Percentiles rank a stretch among this genome's conserved stretches.
These are phyloP conservation scores for Penicillium digitatum DNA, from an alignment of 2,329 filamentous ascomycete genomes.

Conservation along the genomic window DNA sequence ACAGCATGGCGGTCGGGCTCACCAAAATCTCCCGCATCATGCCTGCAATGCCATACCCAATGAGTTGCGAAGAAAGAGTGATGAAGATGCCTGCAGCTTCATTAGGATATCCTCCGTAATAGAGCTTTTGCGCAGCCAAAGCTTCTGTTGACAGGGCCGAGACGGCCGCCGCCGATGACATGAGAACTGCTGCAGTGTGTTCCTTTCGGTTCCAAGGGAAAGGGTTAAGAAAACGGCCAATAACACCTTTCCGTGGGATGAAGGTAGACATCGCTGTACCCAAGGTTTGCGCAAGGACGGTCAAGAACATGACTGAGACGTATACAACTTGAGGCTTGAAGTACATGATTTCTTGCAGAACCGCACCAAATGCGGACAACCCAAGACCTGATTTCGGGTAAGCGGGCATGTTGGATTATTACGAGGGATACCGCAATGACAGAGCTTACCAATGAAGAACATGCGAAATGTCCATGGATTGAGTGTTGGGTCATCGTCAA, in stretches of 20 bases:
- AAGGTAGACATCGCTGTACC: not conserved
- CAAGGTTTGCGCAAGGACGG: not conserved
- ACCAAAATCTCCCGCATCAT: not conserved
- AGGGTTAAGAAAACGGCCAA: not conserved
- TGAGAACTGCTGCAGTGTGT: not conserved
- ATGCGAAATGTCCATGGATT: not conserved
- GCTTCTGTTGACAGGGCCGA: not conserved
- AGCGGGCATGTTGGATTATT: not conserved
- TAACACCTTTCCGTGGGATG: not conserved
- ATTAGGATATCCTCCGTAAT: not conserved
- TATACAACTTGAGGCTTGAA: not conserved
- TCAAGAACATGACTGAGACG: not conserved
- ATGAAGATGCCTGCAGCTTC: not conserved
- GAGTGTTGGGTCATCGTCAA: not conserved
- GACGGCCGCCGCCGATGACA: not conserved
- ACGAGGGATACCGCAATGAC: not conserved
- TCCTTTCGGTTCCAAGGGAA: not conserved
- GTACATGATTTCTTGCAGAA: not conserved
- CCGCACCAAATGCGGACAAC: not conserved
- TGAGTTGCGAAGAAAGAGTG: not conserved
- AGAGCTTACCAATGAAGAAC: not conserved
- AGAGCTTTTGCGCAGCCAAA: not conserved
- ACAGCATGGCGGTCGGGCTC: not conserved
- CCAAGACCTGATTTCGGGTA: not conserved
- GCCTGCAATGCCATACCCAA: not conserved